Percentiles rank a stretch among this genome's conserved stretches.
Evolutionary conservation across 2,329 filamentous ascomycete species (phyloP).

Genomic region (Xylaria sp.): DNA sequence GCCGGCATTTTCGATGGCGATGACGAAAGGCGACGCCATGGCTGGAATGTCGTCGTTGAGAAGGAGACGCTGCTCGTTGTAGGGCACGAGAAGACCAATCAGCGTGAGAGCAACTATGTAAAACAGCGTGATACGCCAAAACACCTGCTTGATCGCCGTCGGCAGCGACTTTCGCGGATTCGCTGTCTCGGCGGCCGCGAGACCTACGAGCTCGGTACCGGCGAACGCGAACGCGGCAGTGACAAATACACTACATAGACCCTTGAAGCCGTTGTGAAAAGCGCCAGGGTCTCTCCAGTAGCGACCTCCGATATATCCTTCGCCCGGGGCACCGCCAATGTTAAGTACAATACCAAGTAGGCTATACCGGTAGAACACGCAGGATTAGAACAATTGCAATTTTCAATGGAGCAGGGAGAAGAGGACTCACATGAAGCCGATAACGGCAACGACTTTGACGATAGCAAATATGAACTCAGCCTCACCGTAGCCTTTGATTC

Average conservation of each 20-base stretch:
- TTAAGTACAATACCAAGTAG: conserved; percentile 88
- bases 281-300: conserved; percentile 86
- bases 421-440: conserved; percentile 80
- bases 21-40: conserved; percentile 91
- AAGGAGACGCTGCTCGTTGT: conserved; percentile 72
- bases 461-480: conserved; percentile 89
- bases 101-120: conserved; percentile 86
- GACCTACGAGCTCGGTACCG: conserved; percentile 79
- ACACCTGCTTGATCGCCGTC: conserved; percentile 90
- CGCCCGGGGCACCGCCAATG: conserved; percentile 78
- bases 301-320: conserved; percentile 81
- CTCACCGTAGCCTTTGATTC: conserved; percentile 89
- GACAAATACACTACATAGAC: conserved; percentile 81
- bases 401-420: neutral
- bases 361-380: conserved; percentile 55
- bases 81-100: conserved; percentile 84
- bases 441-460: conserved; percentile 85
- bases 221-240: conserved; percentile 81
- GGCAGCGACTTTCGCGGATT: conserved; percentile 85
- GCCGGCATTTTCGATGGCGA: conserved; percentile 84
- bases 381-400: conserved; percentile 17
- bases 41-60: conserved; percentile 64
- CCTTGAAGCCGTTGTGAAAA: conserved; percentile 85
- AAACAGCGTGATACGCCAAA: conserved; percentile 93
- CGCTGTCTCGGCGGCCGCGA: conserved; percentile 81